These are phyloP conservation scores for Spizellomyces sp. DNA, from an alignment of 192 early-diverging fungal genomes.

Conservation along the genomic window DNA sequence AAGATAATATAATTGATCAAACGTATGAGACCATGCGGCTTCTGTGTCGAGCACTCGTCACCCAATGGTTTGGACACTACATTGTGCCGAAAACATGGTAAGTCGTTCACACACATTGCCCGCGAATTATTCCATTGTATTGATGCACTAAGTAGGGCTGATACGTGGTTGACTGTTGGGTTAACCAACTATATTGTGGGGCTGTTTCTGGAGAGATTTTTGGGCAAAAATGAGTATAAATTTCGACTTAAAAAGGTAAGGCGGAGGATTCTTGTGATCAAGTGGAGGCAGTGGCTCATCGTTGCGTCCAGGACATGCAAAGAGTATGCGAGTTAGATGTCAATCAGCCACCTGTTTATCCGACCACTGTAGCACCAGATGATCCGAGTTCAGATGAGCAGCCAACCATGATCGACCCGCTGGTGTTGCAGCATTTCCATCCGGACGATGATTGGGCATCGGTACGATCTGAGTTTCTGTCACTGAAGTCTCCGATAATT, in stretches of 20 bases:
- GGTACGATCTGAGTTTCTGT: slow-evolving; percentile 67
- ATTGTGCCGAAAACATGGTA: slow-evolving; percentile 54
- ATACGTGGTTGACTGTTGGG: slow-evolving; percentile 88
- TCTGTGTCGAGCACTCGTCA: slow-evolving; percentile 71
- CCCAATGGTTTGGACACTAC: slow-evolving; percentile 96
- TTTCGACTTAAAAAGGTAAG: slow-evolving; percentile 75
- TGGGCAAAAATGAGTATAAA: slow-evolving; percentile 88
- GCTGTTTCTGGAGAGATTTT: slow-evolving; percentile 75
- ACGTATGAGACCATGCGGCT: slow-evolving; percentile 76
- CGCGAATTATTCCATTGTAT: slow-evolving; percentile 40
- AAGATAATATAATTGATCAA: slow-evolving; percentile 81
- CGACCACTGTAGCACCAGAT: slow-evolving; percentile 47
- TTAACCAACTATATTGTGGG: slow-evolving; percentile 75
- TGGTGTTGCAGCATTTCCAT: slow-evolving; percentile 43
- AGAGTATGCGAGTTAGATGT: slow-evolving; percentile 81
- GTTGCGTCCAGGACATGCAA: slow-evolving; percentile 72
- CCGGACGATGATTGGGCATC: slow-evolving; percentile 50
- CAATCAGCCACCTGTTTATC: slow-evolving; percentile 83
- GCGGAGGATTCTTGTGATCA: background rate
- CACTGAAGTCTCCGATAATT: slow-evolving; percentile 84
- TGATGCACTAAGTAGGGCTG: slow-evolving; percentile 70
- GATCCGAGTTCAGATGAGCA: slow-evolving; percentile 6
- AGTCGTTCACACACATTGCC: background rate
- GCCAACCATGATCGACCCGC: slow-evolving; percentile 36
- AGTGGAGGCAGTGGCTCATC: too few relatives aligned